Base-by-base conservation (phyloP, 306 rosid genomes). In the Acmispon strigosus region DNA sequence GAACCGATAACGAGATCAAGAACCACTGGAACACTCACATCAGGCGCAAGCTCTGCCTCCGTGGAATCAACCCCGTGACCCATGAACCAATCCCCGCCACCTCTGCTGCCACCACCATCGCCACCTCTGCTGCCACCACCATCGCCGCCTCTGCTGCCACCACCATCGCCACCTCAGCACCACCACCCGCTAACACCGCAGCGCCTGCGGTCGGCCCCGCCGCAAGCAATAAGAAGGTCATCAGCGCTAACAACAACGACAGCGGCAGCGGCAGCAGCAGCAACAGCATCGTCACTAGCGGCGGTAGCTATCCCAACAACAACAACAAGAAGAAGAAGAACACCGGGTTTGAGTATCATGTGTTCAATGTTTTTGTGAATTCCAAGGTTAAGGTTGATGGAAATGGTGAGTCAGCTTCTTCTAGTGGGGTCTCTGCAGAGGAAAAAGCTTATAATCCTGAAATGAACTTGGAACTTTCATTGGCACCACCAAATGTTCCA, bases 1-100 rank as follows among this genome's bases (percentile, higher is more conserved):
- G 96, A 76, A 89, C 96, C 0, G 91, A 89, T 24, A 88, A 88
- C 3, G 87, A 86, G 75, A 85, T 88, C 9, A 88, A 88, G 82
- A 88, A 88, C 70, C 82, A 89, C 47, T 86, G 90, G 88, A 89
- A 89, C 52, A 85, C 90, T 0, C 83, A 81, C 72, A 47, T 89
- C 27, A 86, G 73, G 48, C 78, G 90, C 2, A 67, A 79, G 32
- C 87, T 89, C 34, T 50, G 66, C 3, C 57, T 47, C 60, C 66
- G 78, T 0, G 88, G 92, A 66, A 73, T 85, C 0, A 85, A 86
- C 60, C 96, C 96, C 2, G 64, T 73, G 39, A 86, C 91, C 19
- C 96, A 86, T 56, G 76, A 68, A 0, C 80, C 86, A 22, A 74
- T 84, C 37, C 57, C 18, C 29, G 15, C 6, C 63, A 0, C 6